A percentile compares a stretch with the other conserved stretches of the same genome.
Conservation (phyloP, 163 green algal species). For the Chlorella variabilis region DNA sequence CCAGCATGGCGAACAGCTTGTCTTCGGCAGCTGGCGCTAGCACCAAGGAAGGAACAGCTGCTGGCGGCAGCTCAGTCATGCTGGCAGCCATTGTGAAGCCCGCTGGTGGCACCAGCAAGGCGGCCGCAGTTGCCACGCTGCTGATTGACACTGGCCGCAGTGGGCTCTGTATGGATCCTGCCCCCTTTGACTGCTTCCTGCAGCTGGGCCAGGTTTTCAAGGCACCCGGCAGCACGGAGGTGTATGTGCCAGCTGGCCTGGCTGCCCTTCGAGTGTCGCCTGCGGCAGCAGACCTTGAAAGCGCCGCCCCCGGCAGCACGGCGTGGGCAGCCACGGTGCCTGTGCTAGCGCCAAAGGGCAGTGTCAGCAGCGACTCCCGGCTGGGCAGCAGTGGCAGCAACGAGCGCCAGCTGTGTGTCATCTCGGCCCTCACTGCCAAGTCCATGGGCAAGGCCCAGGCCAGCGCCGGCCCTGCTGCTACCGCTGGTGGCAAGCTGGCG, state of each 20-base stretch:
- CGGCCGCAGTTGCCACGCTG: conserved; percentile 41
- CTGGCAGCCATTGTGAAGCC: background rate
- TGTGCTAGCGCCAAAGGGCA: background rate
- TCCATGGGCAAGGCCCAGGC: conserved; percentile 39
- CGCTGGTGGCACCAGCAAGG: background rate
- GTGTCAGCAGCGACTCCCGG: conserved; percentile 52
- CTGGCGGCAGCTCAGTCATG: background rate
- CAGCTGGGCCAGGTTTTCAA: conserved; percentile 75
- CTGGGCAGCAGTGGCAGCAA: conserved; percentile 5
- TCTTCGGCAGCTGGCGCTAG: background rate
- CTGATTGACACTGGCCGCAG: conserved; percentile 9
- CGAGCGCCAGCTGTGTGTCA: conserved; percentile 5
- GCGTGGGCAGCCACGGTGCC: conserved; percentile 34
- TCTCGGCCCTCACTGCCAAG: conserved; percentile 43
- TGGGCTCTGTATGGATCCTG: conserved; percentile 57
- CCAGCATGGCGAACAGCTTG: no score
- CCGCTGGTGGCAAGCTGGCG: conserved; percentile 11
- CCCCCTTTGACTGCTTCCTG: conserved; percentile 67
- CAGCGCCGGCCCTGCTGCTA: background rate
- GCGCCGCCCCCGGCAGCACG: background rate
- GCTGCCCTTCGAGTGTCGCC: conserved; percentile 31
- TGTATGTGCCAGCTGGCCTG: conserved; percentile 70
- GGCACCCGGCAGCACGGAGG: conserved; percentile 9
- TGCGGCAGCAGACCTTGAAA: background rate
- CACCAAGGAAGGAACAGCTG: background rate